Percentiles rank a stretch among this genome's conserved stretches.
Evolutionary conservation across 345 rosid species (phyloP).

Genomic region (Streptanthus diversifolius): DNA sequence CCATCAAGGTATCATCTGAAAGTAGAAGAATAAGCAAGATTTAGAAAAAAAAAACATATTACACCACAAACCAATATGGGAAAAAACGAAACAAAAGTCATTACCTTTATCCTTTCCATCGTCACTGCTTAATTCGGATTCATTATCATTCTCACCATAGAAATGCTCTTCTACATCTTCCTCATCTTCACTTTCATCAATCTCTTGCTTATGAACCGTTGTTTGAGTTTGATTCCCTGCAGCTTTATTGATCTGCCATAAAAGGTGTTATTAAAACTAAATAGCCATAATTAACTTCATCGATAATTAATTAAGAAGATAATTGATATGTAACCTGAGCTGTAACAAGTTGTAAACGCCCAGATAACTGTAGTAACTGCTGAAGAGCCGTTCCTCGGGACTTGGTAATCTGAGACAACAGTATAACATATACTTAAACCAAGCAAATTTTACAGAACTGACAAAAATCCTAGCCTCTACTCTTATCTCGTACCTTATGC

Average conservation of each 20-base stretch:
- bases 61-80: not conserved
- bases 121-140: constrained; percentile 72
- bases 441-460: not conserved
- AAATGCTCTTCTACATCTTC: constrained; percentile 57
- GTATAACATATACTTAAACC: constrained; percentile 1
- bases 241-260: constrained; percentile 65
- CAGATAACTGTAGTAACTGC: constrained; percentile 70
- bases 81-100: not conserved
- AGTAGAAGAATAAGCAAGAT: constrained; percentile 6
- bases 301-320: not conserved
- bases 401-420: constrained; percentile 49
- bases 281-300: not conserved
- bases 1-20: constrained; percentile 32
- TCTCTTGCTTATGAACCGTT: constrained; percentile 31
- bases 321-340: constrained; percentile 55
- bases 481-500: constrained; percentile 49
- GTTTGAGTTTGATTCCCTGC: constrained; percentile 35
- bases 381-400: constrained; percentile 57
- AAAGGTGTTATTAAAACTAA: not conserved
- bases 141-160: constrained; percentile 62
- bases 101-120: constrained; percentile 38
- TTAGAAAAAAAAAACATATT: not conserved
- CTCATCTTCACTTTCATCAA: constrained; percentile 52
- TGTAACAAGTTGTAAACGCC: constrained; percentile 73
- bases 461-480: constrained; percentile 3